Evolutionary conservation across 257 asterid species (phyloP).

Genomic region (Penstemon barbatus): DNA sequence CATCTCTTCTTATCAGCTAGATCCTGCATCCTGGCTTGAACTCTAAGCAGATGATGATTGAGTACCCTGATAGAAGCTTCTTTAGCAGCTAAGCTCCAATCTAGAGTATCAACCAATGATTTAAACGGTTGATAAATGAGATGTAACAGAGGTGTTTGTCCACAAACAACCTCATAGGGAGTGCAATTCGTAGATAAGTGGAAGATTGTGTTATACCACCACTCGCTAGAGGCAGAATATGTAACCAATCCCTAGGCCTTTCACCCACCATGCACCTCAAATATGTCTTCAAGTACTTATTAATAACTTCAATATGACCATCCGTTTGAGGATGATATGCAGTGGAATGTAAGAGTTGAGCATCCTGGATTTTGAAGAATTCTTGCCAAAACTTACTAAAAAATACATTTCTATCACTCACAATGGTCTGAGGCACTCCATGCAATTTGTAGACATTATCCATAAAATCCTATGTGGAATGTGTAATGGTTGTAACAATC

Average conservation of each 20-base stretch:
- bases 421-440: background rate
- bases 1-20: no score
- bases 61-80: no score
- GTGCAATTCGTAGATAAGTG: background rate
- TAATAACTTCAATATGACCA: background rate
- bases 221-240: background rate
- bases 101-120: no score
- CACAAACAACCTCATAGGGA: no score
- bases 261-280: background rate
- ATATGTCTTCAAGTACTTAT: background rate
- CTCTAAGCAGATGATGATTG: no score
- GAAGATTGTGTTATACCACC: background rate
- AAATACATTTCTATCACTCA: background rate
- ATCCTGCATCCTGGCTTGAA: no score
- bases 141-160: no score
- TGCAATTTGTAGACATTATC: background rate
- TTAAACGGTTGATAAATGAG: no score
- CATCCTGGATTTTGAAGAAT: background rate
- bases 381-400: background rate
- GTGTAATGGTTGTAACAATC: no score
- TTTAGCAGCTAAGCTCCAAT: no score
- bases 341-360: background rate
- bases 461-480: background rate
- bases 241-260: background rate
- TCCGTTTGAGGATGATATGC: constrained; percentile 1